These are phyloP conservation scores for Ilex paraguariensis DNA, from an alignment of 305 asterid genomes.

Conservation along the genomic window DNA sequence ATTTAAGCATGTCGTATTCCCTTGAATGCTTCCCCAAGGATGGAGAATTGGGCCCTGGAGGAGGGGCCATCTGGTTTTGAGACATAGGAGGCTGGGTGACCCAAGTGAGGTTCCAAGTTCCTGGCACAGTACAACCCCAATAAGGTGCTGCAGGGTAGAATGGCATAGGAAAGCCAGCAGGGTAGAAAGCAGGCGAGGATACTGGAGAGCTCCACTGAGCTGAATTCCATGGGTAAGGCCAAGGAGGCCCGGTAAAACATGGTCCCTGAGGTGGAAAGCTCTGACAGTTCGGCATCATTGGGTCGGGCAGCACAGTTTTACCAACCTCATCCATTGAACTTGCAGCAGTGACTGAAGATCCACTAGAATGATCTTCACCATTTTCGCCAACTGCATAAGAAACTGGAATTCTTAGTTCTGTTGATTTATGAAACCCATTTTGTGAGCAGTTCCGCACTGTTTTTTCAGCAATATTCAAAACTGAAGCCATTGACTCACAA, in stretches of 20 bases:
- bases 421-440: not conserved
- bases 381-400: slow-evolving; percentile 4
- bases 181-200: slow-evolving; percentile 40
- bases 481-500: slow-evolving; percentile 25
- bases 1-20: slow-evolving; percentile 9
- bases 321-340: slow-evolving; percentile 6
- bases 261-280: slow-evolving; percentile 37
- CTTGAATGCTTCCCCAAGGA: slow-evolving; percentile 33
- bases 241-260: slow-evolving; percentile 29
- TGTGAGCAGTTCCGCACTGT: slow-evolving; percentile 10
- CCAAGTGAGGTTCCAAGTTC: slow-evolving; percentile 54
- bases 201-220: slow-evolving; percentile 33
- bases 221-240: slow-evolving; percentile 19
- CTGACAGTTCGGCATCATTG: slow-evolving; percentile 6
- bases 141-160: slow-evolving; percentile 38
- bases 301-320: slow-evolving; percentile 7
- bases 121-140: slow-evolving; percentile 42
- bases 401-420: not conserved
- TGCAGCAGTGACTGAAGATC: not conserved
- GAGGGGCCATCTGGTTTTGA: not conserved
- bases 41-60: not conserved
- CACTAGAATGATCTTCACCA: slow-evolving; percentile 3
- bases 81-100: slow-evolving; percentile 22
- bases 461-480: slow-evolving; percentile 20
- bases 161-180: slow-evolving; percentile 48